Evolutionary conservation across 1,284 basidiomycete genomes (phyloP).

Genomic region (Pseudozyma tsukubaensis): DNA sequence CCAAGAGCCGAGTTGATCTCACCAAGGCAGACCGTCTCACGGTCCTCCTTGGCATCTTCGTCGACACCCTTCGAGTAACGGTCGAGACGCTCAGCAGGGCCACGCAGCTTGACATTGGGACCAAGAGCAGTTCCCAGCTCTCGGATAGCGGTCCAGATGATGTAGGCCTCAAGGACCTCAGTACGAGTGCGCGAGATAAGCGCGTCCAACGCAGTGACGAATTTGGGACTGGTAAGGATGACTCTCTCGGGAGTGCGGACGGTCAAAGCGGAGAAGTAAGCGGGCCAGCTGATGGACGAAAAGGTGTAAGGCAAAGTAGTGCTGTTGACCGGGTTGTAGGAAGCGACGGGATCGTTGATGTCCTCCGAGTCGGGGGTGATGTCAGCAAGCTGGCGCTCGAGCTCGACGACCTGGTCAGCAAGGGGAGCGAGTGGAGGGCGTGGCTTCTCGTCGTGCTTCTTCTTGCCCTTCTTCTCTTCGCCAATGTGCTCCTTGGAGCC

Average conservation of each 20-base stretch:
- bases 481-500: constrained; percentile 73
- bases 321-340: constrained; percentile 87
- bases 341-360: constrained; percentile 79
- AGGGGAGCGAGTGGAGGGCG: constrained; percentile 73
- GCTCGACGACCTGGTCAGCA: constrained; percentile 79
- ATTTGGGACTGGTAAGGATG: constrained; percentile 86
- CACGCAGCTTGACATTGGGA: constrained; percentile 68
- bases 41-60: constrained; percentile 84
- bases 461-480: constrained; percentile 72
- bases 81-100: constrained; percentile 74
- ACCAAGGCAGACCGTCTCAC: constrained; percentile 75
- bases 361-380: constrained; percentile 76
- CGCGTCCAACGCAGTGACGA: constrained; percentile 76
- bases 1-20: constrained; percentile 71
- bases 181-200: constrained; percentile 79
- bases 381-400: constrained; percentile 84
- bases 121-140: constrained; percentile 55
- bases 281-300: constrained; percentile 81
- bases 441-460: constrained; percentile 70
- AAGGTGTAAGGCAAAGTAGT: constrained; percentile 74
- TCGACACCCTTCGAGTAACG: constrained; percentile 83
- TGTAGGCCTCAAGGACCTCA: constrained; percentile 86
- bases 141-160: constrained; percentile 71
- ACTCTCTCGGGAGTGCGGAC: constrained; percentile 72
- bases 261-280: constrained; percentile 85